Evolutionary conservation across 2,329 filamentous ascomycete species (phyloP), one percentile per base, ranked within the genome.

Genomic region (Sporothrix globosa): DNA sequence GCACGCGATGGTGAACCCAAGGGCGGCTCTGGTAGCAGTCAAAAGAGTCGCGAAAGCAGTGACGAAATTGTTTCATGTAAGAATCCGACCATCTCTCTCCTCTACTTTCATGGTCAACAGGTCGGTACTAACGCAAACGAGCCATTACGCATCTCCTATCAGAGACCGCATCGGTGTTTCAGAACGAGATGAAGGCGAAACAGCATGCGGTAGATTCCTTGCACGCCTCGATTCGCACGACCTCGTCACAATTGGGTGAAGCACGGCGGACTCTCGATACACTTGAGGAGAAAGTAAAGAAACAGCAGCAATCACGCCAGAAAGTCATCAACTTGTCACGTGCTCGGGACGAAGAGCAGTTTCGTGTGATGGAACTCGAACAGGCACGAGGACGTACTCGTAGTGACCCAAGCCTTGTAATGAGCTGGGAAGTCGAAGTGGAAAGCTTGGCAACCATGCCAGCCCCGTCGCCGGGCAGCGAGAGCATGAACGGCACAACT

Each of bases 121-220:
- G 34, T 30, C 6, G 14, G 46, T 52, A 58, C 73, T 78, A 77
- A 79, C 81, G 82, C 68, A 50, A 19, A 77, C 74, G 76, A 89
- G 91, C 94, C 66, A 94, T 97, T 76, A 92, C 92, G 56, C 90
- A 92, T 74, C 89, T 97, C 65, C 85, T 99, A 27, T 89, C 88
- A 56, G 90, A 93, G 75, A 92, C 93, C 5, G 89, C 93, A 66
- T 86, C 89, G 56, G 89, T 92, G 58, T 95, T 97, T 78, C 90
- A 92, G 70, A 84, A 88, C 65, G 92, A 95, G 78, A 88, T 97
- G 73, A 91, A 90, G 75, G 85, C 90, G 58, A 97, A 97, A 78
- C 94, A 97, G 81, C 86, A 90, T 66, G 87, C 90, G 41, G 90
- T 98, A 69, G 93, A 97, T 77, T 85, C 89, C 19, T 88, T 96